A percentile compares a stretch with the other conserved stretches of the same genome.
phyloP scores from a whole-genome alignment of 2,329 filamentous ascomycete genomes.

The Camptophora hylomeconis region DNA sequence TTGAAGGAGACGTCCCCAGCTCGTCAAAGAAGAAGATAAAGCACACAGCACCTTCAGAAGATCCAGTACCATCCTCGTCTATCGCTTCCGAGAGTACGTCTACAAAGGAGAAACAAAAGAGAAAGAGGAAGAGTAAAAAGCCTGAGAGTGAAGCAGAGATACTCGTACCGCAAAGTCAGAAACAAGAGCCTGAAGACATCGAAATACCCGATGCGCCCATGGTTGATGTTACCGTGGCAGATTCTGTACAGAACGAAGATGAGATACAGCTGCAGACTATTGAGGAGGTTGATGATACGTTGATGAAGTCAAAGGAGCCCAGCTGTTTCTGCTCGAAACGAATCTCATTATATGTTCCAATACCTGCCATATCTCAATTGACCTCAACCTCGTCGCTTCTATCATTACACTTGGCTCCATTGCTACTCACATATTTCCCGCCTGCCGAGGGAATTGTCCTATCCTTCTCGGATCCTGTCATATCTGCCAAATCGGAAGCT shows the following conservation, averaged over 20 bases:
- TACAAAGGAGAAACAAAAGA: slow-evolving; percentile 4
- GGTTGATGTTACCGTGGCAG: slow-evolving; percentile 2
- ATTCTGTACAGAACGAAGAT: slow-evolving; percentile 1
- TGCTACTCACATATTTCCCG: slow-evolving; percentile 50
- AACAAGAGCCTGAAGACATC: slow-evolving; percentile 7
- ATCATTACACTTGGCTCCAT: slow-evolving; percentile 48
- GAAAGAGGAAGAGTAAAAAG: slow-evolving; percentile 6
- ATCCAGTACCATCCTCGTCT: neutral
- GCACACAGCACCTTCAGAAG: neutral
- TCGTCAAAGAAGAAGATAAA: slow-evolving; percentile 2
- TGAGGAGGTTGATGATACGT: slow-evolving; percentile 1
- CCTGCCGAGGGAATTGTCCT: slow-evolving; percentile 40
- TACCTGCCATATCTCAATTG: slow-evolving; percentile 43
- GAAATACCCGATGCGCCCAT: slow-evolving; percentile 7
- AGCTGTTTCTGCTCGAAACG: slow-evolving; percentile 14
- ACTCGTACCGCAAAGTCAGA: slow-evolving; percentile 3
- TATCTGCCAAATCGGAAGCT: slow-evolving; percentile 18
- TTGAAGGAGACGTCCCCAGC: too few relatives aligned
- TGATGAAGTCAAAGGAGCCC: slow-evolving; percentile 8
- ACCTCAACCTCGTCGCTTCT: slow-evolving; percentile 44
- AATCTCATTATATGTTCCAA: slow-evolving; percentile 48
- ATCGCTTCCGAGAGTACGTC: too few relatives aligned
- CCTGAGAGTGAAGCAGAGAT: slow-evolving; percentile 14
- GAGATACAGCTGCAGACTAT: neutral
- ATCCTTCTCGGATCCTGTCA: slow-evolving; percentile 14